These are phyloP conservation scores for Cercospora sp. DNA, from an alignment of 2,329 filamentous ascomycete species.

Conservation along the genomic window DNA sequence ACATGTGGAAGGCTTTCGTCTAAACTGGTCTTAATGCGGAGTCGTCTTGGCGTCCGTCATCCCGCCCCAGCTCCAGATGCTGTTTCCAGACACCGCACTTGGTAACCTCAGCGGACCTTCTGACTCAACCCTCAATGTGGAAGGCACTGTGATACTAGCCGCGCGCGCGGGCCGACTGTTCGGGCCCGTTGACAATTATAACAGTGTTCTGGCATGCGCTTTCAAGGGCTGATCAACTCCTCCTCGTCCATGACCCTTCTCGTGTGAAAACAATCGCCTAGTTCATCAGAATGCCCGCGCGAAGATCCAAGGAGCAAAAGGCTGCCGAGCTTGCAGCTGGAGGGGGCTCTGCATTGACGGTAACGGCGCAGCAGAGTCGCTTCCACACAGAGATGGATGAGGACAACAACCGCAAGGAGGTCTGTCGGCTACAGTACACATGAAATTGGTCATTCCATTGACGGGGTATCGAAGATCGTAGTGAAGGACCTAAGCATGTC, in stretches of 20 bases:
- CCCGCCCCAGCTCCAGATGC: not conserved
- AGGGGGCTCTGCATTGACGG: conserved; percentile 15
- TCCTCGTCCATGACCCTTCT: not conserved
- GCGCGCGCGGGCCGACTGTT: not conserved
- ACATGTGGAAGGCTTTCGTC: not conserved
- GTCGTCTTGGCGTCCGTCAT: conserved; percentile 9
- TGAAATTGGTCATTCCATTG: not conserved
- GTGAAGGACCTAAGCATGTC: conserved; percentile 72
- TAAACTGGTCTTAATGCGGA: not conserved
- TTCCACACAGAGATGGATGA: conserved; percentile 32
- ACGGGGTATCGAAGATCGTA: conserved; percentile 38
- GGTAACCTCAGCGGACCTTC: not conserved
- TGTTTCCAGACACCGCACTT: conserved; percentile 14
- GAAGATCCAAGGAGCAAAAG: conserved; percentile 16
- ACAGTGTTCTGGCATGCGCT: not conserved
- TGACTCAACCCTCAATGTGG: conserved; percentile 7
- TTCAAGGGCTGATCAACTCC: not conserved
- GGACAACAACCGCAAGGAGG: conserved; percentile 30
- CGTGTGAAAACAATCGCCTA: not conserved
- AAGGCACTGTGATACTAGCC: not conserved
- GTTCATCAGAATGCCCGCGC: conserved; percentile 2
- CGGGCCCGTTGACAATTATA: not conserved
- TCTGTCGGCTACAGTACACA: not conserved
- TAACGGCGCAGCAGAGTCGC: conserved; percentile 31
- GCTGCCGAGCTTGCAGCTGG: not conserved